Base-by-base conservation (phyloP, 345 rosid species). In the Arabidopsis arenosa region DNA sequence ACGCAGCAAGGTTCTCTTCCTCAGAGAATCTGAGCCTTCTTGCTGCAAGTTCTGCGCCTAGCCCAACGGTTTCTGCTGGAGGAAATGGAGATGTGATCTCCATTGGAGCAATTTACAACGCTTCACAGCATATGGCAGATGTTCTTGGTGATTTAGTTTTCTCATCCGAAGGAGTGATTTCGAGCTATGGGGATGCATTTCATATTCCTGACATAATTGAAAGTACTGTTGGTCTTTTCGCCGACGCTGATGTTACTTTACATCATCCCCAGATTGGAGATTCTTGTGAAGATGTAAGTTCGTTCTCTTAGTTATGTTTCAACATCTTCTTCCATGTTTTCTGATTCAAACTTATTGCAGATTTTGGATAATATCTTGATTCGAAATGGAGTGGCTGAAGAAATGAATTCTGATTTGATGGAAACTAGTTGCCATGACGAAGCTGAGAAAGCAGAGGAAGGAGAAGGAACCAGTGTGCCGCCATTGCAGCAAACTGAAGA, bases 171-270 rank as follows among this genome's bases (percentile, higher is more conserved):
- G 83, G 86, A 75, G 85, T 83, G n/a, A 73, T 82, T 32, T 88
- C 90, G 9, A 87, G 87, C 80, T 88, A 82, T 63, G 90, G 85
- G 35, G 91, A 87, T 64, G 89, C 83, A 66, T 63, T 89, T 79
- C 90, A 89, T 60, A 90, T 89, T 12, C 98, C 99, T 21, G 98
- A 95, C 62, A 89, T 93, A 61, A 91, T 95, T 17, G 99, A 96
- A 82, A 93, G 98, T 78, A 96, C 93, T 15, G 93, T 84, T 1
- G 96, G 97, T 70, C 77, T 93, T 47, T 81, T 96, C 78, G 86
- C 97, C 8, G 88, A 86, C 64, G 89, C 93, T 11, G 92, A 91
- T 67, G 95, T 91, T 32, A 84, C 96, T 49, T 83, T 87, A 70
- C 91, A 84, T 45, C 88, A 80, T 77, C 83, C 88, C 37, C 85